Conservation (phyloP, 306 rosid species). For the Trifolium fragiferum region DNA sequence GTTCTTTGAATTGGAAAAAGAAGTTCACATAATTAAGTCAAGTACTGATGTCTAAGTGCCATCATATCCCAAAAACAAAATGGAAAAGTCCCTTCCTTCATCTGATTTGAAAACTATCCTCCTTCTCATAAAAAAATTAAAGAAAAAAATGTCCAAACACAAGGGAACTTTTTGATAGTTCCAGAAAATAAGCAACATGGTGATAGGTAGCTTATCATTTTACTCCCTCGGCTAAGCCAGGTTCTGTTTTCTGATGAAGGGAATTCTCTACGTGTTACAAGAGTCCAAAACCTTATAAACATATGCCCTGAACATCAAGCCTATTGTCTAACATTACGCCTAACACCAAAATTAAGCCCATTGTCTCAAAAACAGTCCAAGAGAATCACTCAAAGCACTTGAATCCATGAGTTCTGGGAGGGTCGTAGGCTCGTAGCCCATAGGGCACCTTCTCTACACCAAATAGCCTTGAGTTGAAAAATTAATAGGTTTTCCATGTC, state of each 20-base stretch:
- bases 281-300: constrained; percentile 15
- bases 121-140: not conserved
- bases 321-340: not conserved
- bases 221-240: constrained; percentile 22
- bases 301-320: not conserved
- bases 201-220: constrained; percentile 4
- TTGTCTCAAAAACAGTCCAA: not conserved
- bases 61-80: constrained; percentile 22
- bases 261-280: not conserved
- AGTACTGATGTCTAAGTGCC: constrained; percentile 15
- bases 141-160: not conserved
- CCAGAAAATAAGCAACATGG: constrained; percentile 15
- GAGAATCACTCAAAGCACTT: constrained; percentile 10
- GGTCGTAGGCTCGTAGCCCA: not conserved
- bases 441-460: constrained; percentile 27
- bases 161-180: not conserved
- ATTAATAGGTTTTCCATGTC: not conserved
- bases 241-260: not conserved
- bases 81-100: constrained; percentile 13
- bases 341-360: constrained; percentile 1
- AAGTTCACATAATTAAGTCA: not conserved
- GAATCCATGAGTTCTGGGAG: constrained; percentile 18
- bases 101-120: constrained; percentile 9
- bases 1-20: not conserved
- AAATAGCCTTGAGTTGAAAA: not conserved